These are phyloP conservation scores for Cynara cardunculus DNA, from an alignment of 129 eudicot genomes.

Conservation along the genomic window DNA sequence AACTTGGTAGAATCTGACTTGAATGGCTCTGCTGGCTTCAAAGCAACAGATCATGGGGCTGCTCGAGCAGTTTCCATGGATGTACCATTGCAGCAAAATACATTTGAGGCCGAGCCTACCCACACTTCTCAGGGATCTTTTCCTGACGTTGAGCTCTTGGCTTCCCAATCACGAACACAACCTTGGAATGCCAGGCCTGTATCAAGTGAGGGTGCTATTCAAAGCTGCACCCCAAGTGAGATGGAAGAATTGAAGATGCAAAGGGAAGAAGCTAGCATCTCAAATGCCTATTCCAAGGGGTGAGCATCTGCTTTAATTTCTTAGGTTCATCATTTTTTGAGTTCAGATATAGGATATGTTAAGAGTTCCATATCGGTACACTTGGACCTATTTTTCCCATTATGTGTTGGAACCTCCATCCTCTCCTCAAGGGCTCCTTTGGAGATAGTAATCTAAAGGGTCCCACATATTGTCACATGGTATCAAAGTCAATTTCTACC, in stretches of 20 bases:
- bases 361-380: background rate
- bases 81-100: conserved; percentile 40
- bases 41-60: conserved; percentile 35
- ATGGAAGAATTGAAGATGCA: conserved; percentile 39
- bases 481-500: background rate
- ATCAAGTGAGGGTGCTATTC: conserved; percentile 39
- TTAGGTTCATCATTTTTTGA: background rate
- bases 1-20: conserved; percentile 54
- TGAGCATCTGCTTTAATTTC: conserved; percentile 28
- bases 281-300: conserved; percentile 74
- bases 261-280: conserved; percentile 39
- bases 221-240: conserved; percentile 34
- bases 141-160: conserved; percentile 44
- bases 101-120: conserved; percentile 33
- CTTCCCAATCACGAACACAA: conserved; percentile 32
- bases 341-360: background rate
- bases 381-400: background rate
- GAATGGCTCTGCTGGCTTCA: conserved; percentile 38
- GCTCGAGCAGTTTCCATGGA: conserved; percentile 33
- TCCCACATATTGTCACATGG: background rate
- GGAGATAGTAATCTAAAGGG: background rate
- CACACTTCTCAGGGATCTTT: conserved; percentile 43
- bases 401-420: background rate
- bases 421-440: background rate
- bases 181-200: conserved; percentile 32